Evolutionary conservation across 768 basidiomycete genomes (phyloP), one percentile per base, ranked within the genome.

Genomic region (Tricholoma matsutake): DNA sequence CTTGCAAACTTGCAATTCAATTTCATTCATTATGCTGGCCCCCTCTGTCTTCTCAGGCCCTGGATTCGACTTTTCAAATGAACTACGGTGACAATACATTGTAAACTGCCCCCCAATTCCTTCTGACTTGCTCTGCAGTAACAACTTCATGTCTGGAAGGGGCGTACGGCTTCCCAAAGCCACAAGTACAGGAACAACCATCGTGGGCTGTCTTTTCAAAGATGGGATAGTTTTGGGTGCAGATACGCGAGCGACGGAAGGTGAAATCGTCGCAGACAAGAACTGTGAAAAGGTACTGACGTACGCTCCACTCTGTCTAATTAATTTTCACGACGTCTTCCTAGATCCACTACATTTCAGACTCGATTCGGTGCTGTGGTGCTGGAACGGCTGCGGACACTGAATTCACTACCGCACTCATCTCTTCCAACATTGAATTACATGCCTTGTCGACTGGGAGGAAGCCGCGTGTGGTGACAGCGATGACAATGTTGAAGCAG

Each of bases 301-400:
- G 16, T 43, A 22, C 52, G 14, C 60, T 53, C 57, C 64, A 52
- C 11, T 20, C 41, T 41, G n/a, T 29, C 25, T 16, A 1, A 28
- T 49, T 55, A 29, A 18, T 20, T 39, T 25, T 34, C 56, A 41
- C 41, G 41, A 22, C 43, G 59, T 29, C 59, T 39, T 37, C 25
- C 14, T 65, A 98, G 96, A 99, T 99, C 68, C 97, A 99, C 75
- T 98, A 89, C 76, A 91, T 99, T 71, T 88, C 94, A 4, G 94
- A 97, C 61, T 87, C 88, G 64, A 98, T 99, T 62, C 84, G 96
- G 54, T 99, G 97, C 80, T 98, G 96, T 72, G 97, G 97, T 68
- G 97, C 97, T 1, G 97, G 97, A 62, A 98, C 97, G 1, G 97
- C 96, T n/a, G 97, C 97, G 7, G 97, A 99, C 71, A 98, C 96